phyloP scores from a whole-genome alignment of 495 filamentous ascomycete species.

The Penicillium chermesinum region DNA sequence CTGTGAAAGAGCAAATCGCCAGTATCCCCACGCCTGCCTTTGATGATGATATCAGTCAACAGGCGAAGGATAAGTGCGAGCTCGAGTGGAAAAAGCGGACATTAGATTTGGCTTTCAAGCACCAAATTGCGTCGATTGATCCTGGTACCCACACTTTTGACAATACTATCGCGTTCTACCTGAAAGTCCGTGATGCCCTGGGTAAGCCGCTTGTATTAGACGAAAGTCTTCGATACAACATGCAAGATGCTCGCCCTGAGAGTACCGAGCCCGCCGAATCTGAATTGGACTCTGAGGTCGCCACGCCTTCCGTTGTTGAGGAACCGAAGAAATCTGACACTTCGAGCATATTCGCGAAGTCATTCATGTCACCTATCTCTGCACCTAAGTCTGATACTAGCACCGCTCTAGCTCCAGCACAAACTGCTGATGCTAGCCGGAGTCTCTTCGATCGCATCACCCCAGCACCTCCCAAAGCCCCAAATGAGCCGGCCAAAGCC shows the following conservation, averaged over 20 bases:
- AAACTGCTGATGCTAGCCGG: too few relatives aligned
- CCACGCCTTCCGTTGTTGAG: background rate
- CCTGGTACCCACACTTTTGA: slow-evolving; percentile 30
- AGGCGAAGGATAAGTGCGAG: slow-evolving; percentile 17
- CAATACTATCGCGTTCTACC: slow-evolving; percentile 28
- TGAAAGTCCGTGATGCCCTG: slow-evolving; percentile 31
- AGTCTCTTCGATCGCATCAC: too few relatives aligned
- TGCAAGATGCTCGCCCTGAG: background rate
- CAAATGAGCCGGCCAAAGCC: too few relatives aligned
- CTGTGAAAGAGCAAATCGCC: background rate
- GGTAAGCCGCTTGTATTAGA: slow-evolving; percentile 24
- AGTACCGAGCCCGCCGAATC: background rate
- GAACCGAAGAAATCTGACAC: slow-evolving; percentile 29
- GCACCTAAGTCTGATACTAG: too few relatives aligned
- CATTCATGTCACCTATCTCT: slow-evolving; percentile 30
- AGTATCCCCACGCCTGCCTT: slow-evolving; percentile 15
- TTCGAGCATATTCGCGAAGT: slow-evolving; percentile 38
- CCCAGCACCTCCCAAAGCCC: too few relatives aligned
- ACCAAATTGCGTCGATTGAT: slow-evolving; percentile 23
- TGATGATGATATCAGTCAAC: slow-evolving; percentile 10
- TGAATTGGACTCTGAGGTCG: background rate
- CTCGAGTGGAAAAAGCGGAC: slow-evolving; percentile 22
- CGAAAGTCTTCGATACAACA: background rate
- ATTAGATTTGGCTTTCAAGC: slow-evolving; percentile 32
- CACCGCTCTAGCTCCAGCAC: background rate